phyloP scores from a whole-genome alignment of 495 filamentous ascomycete species.

The Emericellopsis terricola region DNA sequence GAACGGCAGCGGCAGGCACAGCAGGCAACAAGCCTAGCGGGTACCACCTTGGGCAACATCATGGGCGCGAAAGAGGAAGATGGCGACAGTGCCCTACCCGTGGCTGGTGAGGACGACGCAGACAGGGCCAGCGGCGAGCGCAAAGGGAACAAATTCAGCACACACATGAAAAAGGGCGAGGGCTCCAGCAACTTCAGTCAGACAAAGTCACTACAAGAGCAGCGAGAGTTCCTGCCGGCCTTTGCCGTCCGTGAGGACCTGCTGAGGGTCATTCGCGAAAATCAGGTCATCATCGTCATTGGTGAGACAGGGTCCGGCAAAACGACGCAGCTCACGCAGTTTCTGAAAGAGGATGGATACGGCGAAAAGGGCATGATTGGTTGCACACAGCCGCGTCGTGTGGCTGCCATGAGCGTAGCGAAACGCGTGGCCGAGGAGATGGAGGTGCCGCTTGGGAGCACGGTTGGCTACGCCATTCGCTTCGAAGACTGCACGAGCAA shows the following conservation, averaged over 20 bases:
- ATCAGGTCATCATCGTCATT: slow-evolving; percentile 92
- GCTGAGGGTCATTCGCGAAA: slow-evolving; percentile 86
- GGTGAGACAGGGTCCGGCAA: slow-evolving; percentile 95
- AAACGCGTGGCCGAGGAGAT: slow-evolving; percentile 98
- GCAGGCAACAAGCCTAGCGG: slow-evolving; percentile 83
- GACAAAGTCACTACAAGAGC: slow-evolving; percentile 78
- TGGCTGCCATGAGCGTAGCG: slow-evolving; percentile 96
- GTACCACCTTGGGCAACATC: slow-evolving; percentile 81
- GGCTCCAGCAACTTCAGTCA: slow-evolving; percentile 86
- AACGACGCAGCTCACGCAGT: slow-evolving; percentile 92
- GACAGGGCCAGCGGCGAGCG: slow-evolving; percentile 20
- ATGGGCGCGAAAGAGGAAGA: slow-evolving; percentile 94
- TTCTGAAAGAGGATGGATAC: slow-evolving; percentile 87
- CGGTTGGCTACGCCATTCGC: slow-evolving; percentile 93
- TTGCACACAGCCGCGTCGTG: slow-evolving; percentile 86
- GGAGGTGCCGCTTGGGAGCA: slow-evolving; percentile 80
- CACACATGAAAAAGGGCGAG: slow-evolving; percentile 75
- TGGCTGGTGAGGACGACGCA: slow-evolving; percentile 53
- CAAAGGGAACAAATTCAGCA: slow-evolving; percentile 64
- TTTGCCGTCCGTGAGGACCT: slow-evolving; percentile 96
- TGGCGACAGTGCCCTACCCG: slow-evolving; percentile 67
- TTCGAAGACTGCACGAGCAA: slow-evolving; percentile 97
- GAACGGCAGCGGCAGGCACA: slow-evolving; percentile 92
- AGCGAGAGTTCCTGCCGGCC: slow-evolving; percentile 84
- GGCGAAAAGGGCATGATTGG: slow-evolving; percentile 75